These are phyloP conservation scores for Diddensiella transvaalensis DNA, from an alignment of 805 yeast species.

Conservation along the genomic window DNA sequence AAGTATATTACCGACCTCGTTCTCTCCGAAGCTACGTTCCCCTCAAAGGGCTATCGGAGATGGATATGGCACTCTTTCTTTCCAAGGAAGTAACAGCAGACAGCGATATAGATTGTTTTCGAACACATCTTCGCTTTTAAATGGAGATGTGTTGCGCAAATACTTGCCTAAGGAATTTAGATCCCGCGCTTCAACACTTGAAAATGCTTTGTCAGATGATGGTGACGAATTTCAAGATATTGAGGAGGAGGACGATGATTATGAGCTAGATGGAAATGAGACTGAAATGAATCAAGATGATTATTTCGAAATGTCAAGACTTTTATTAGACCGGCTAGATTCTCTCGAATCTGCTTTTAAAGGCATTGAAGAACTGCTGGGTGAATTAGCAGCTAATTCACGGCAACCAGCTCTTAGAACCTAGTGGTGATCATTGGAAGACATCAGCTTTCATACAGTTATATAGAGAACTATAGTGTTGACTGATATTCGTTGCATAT, in stretches of 20 bases:
- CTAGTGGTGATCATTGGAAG: too few species aligned
- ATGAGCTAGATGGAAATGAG: conserved; percentile 8
- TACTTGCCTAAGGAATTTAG: not conserved
- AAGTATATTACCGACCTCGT: not conserved
- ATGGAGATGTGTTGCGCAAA: not conserved
- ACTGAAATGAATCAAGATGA: not conserved
- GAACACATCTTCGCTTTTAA: conserved; percentile 4
- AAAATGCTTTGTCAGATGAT: not conserved
- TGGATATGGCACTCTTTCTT: not conserved
- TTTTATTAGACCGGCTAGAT: conserved; percentile 12
- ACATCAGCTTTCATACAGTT: too few species aligned
- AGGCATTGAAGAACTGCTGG: conserved; percentile 10
- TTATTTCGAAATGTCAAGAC: conserved; percentile 4
- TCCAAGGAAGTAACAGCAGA: too few species aligned
- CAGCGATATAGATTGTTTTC: conserved; percentile 1
- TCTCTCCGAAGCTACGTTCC: not conserved
- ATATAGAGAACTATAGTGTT: too few species aligned
- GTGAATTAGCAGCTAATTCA: not conserved
- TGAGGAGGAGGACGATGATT: conserved; percentile 9
- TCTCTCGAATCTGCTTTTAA: conserved; percentile 14
- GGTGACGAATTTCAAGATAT: conserved; percentile 4
- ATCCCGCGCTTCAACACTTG: not conserved
- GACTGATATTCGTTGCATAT: too few species aligned
- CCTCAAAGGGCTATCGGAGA: not conserved
- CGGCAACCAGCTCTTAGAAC: too few species aligned